Evolutionary conservation across 2,329 filamentous ascomycete species (phyloP), one percentile per base, ranked within the genome.

Genomic region (Cladophialophora yegresii): DNA sequence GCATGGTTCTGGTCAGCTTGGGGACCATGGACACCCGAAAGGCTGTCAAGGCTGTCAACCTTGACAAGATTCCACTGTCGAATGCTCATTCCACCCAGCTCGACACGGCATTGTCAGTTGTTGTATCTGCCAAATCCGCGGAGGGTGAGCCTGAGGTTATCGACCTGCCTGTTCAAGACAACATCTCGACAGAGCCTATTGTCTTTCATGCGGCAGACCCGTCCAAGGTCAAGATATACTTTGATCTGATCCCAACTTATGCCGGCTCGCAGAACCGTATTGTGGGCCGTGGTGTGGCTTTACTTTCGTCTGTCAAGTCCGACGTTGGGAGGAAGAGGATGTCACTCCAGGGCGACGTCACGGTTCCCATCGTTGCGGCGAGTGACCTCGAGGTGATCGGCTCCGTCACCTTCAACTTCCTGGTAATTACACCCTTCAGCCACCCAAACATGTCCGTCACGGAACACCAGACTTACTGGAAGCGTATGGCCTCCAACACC

Each of bases 241-340:
- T 99, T 72, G 95, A 99, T 72, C 91, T 99, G 70, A 88, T 98
- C 1, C 95, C 93, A 1, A 99, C 95, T 0, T 98, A 98, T 77
- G 90, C 93, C 47, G 95, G 93, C 4, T 81, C 83, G 6, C 85
- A 84, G 51, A 92, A 96, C 72, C 90, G 90, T 71, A 84, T 95
- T 69, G 88, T 99, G 63, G 95, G 93, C 2, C 89, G 95, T 45
- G 95, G 87, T 23, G 93, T 96, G 26, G 93, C 95, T 1, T 80
- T 98, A 54, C 83, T 99, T 1, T 96, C 91, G 0, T 92, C 88
- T 28, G 87, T 98, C 71, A 93, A 91, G 71, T 91, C 91, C 1
- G 89, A 84, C 2, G 82, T 98, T 54, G 93, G 93, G 2, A 86
- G 88, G 5, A 91, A 93, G 72, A 86, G 92, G n/a, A 95, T 95